phyloP scores from a whole-genome alignment of 1,284 basidiomycete species.

The Cerioporus squamosus region DNA sequence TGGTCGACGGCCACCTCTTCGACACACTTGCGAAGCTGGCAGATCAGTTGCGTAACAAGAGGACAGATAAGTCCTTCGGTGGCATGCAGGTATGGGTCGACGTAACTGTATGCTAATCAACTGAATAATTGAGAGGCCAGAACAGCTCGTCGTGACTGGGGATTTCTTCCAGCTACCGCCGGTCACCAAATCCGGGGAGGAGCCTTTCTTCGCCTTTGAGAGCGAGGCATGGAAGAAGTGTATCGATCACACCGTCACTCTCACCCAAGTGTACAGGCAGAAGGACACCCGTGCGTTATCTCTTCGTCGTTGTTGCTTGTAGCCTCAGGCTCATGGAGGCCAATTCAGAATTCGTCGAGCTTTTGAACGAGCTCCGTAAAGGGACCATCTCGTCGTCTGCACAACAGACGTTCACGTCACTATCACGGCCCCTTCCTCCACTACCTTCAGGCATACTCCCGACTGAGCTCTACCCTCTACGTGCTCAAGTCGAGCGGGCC shows the following conservation, averaged over 20 bases:
- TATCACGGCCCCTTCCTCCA: slow-evolving; percentile 43
- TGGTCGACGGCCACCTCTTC: slow-evolving; percentile 94
- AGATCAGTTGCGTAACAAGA: slow-evolving; percentile 46
- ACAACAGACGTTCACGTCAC: slow-evolving; percentile 48
- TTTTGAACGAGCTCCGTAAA: slow-evolving; percentile 91
- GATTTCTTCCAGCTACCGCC: slow-evolving; percentile 99
- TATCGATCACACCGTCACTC: slow-evolving; percentile 80
- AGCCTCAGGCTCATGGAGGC: too few species aligned
- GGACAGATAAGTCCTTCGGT: slow-evolving; percentile 78
- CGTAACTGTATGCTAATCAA: background rate
- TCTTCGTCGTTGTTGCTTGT: too few species aligned
- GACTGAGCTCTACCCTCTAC: slow-evolving; percentile 68
- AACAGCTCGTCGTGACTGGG: slow-evolving; percentile 84
- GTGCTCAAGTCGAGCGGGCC: slow-evolving; percentile 64
- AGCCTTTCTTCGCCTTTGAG: slow-evolving; percentile 85
- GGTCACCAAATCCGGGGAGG: slow-evolving; percentile 59
- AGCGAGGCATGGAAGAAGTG: slow-evolving; percentile 82
- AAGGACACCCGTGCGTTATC: slow-evolving; percentile 46
- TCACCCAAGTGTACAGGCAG: slow-evolving; percentile 90
- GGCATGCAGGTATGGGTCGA: slow-evolving; percentile 79
- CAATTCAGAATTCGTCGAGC: slow-evolving; percentile 77
- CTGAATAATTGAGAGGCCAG: background rate
- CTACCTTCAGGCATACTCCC: slow-evolving; percentile 52
- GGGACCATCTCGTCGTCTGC: slow-evolving; percentile 55
- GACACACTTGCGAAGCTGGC: slow-evolving; percentile 71